These are phyloP conservation scores for Tylopilus cervinicoccineus DNA, from an alignment of 768 basidiomycete genomes.

Conservation along the genomic window DNA sequence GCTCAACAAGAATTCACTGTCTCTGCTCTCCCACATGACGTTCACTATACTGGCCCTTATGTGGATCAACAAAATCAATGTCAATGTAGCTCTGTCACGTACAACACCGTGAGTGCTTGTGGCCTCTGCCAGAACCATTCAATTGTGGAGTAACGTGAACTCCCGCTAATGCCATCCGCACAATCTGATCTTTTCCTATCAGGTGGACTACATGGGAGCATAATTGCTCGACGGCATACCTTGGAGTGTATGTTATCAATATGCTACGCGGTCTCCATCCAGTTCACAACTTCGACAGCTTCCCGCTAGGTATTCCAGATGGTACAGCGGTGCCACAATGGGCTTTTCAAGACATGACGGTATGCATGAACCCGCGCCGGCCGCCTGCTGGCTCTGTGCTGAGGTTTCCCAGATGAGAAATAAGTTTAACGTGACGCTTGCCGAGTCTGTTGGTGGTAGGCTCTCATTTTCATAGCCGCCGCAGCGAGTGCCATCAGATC, in stretches of 20 bases:
- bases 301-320: slow-evolving; percentile 43
- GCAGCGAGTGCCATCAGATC: not conserved
- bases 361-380: slow-evolving; percentile 21
- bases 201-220: slow-evolving; percentile 52
- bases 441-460: slow-evolving; percentile 30
- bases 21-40: slow-evolving; percentile 33
- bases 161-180: not conserved
- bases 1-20: slow-evolving; percentile 36
- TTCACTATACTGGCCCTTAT: slow-evolving; percentile 33
- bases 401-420: slow-evolving; percentile 29
- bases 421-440: slow-evolving; percentile 38
- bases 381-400: slow-evolving; percentile 1
- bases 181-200: slow-evolving; percentile 1
- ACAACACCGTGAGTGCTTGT: slow-evolving; percentile 55
- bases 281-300: slow-evolving; percentile 31
- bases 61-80: slow-evolving; percentile 32
- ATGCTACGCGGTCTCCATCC: not conserved
- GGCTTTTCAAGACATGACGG: slow-evolving; percentile 56
- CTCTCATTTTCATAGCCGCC: not conserved
- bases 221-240: slow-evolving; percentile 42
- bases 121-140: slow-evolving; percentile 49
- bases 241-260: slow-evolving; percentile 18
- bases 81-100: slow-evolving; percentile 54
- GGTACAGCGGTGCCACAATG: slow-evolving; percentile 54
- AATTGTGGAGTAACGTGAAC: slow-evolving; percentile 31